Conservation (phyloP, 129 eudicot species). For the Flaveria sonorensis region DNA sequence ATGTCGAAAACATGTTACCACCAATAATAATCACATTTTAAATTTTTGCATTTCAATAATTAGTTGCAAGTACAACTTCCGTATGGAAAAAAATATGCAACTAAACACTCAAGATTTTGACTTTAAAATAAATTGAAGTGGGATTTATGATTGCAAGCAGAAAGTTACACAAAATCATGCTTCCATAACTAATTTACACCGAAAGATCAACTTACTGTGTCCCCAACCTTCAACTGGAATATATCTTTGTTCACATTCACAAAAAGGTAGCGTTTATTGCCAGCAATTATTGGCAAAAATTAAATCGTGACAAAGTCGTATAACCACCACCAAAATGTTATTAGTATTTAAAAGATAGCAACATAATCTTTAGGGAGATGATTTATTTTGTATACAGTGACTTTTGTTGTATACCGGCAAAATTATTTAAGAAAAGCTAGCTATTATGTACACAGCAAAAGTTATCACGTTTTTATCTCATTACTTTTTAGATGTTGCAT, state of each 20-base stretch:
- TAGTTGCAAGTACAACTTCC: conserved; percentile 15
- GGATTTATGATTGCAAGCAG: conserved; percentile 38
- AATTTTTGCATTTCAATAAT: background rate
- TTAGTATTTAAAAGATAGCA: no score
- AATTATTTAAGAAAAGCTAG: no score
- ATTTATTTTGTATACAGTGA: no score
- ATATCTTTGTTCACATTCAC: conserved; percentile 31
- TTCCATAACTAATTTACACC: conserved; percentile 36
- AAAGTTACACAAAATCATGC: conserved; percentile 31
- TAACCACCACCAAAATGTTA: no score
- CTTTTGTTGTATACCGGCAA: no score
- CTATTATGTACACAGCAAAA: no score
- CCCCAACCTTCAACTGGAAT: conserved; percentile 29
- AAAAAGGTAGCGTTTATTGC: background rate
- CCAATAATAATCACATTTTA: background rate
- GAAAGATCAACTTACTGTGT: conserved; percentile 27
- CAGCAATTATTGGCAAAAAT: no score
- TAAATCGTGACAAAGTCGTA: no score
- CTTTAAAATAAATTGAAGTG: conserved; percentile 15
- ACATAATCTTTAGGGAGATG: no score
- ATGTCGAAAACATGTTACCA: background rate
- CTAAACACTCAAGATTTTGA: conserved; percentile 1
- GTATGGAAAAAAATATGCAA: conserved; percentile 11
- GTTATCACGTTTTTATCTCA: no score
- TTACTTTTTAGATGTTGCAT: no score